Base-by-base conservation (phyloP, 148 eudicot species). In the Vaccinium macrocarpon region DNA sequence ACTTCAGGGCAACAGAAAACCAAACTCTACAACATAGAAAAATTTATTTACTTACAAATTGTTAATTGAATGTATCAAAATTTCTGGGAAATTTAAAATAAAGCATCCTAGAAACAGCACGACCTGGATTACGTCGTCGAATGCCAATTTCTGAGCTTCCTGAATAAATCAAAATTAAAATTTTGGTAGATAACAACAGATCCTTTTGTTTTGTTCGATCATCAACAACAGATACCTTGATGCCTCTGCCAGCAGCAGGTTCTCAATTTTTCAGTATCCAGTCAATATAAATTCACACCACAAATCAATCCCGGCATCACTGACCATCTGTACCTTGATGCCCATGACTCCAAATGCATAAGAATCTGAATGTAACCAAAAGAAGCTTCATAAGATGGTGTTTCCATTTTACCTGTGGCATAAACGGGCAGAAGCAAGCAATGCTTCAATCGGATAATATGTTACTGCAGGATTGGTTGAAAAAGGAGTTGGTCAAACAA, bases 11-110 rank as follows among this genome's bases (percentile, higher is more conserved):
- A 8, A 50, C 12, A 38, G 57, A 50, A 78, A 55, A 27, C 59
- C 29, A 62, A 64, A 51, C 5, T 35, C 46, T 61, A 46, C 73
- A 68, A n/a, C 49, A 38, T 11, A 27, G 46, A 29, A 66, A 35
- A 27, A 1, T 16, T 50, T 83, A 21, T 48, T 14, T 84, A 80
- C 55, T 84, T 71, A 84, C 79, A 71, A 42, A 79, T 48, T 48
- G 81, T 70, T 23, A 55, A 42, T 79, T n/a, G 25, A 56, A 72
- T 32, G 38, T 27, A 27, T 38, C 56, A 78, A 84, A 84, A 80
- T 70, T 46, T 80, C 46, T 38, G 10, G 52, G 59, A 6, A 59
- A 19, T 55, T 27, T 46, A 2, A 70, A 68, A 23, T 74, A 38
- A 27, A 52, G 82, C 70, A 79, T 52, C 66, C 70, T 11, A 29